Percentiles rank a stretch among this genome's conserved stretches.
phyloP scores from a whole-genome alignment of 331 rosid genomes.

The Erythrophleum ivorense region DNA sequence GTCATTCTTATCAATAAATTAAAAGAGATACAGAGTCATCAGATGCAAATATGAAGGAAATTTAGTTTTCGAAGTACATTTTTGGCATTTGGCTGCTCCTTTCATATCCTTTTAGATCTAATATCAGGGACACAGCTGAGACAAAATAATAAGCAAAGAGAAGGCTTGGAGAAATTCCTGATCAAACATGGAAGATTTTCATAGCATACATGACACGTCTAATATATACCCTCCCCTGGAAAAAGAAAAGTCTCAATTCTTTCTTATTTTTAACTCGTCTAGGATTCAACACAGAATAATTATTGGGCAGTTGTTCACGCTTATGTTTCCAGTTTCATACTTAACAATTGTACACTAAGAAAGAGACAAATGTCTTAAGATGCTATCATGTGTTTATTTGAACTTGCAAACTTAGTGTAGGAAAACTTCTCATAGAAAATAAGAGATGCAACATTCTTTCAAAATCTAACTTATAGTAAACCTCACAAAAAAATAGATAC shows the following conservation, averaged over 20 bases:
- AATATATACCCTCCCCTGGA: not conserved
- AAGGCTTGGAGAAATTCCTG: conserved; percentile 2
- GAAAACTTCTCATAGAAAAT: not conserved
- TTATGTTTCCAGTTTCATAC: not conserved
- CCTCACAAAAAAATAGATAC: not conserved
- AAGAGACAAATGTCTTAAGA: not conserved
- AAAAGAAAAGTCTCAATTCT: not conserved
- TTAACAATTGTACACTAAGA: not conserved
- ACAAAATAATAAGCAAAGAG: not conserved
- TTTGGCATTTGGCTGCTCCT: not conserved
- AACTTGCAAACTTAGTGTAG: not conserved
- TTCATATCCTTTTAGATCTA: conserved; percentile 3
- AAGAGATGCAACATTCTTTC: conserved; percentile 3
- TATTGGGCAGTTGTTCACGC: not conserved
- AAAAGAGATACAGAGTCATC: not conserved
- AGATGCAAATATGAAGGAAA: conserved; percentile 13
- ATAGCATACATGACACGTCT: not conserved
- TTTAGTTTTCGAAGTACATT: not conserved
- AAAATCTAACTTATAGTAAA: not conserved
- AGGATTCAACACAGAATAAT: not conserved
- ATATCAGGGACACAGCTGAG: conserved; percentile 1
- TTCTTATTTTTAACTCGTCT: not conserved
- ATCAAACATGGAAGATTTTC: conserved; percentile 5
- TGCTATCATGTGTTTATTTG: not conserved
- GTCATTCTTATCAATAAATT: conserved; percentile 12